Evolutionary conservation across 208 protist species (phyloP), one percentile per base, ranked within the genome.

Genomic region (Endotrypanum monterogeii): DNA sequence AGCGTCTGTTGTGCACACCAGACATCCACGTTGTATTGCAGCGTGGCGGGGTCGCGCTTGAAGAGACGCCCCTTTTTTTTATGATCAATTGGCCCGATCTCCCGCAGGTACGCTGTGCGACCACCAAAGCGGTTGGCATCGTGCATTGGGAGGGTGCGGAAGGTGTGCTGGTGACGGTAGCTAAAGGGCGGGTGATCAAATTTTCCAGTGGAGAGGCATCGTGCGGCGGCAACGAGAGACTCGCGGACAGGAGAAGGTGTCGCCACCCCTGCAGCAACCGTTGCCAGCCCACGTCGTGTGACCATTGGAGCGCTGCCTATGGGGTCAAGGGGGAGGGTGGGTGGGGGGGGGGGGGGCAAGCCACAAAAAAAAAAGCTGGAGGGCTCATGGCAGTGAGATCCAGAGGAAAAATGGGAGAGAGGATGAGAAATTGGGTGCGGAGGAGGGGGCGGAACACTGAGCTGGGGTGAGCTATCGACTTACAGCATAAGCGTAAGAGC

Each of bases 21-120:
- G 28, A 96, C 80, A 81, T 96, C 94, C 46, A 97, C 91, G 80
- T 96, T 97, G 70, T 87, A 96, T 80, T 96, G 90, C 71, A 91
- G 75, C 41, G 88, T 95, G 4, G 76, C 73, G 0, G 68, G 76
- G 61, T 97, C 89, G 41, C 87, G 85, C 84, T 97, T 97, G 75
- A 95, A 97, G 63, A 83, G 78, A 4, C 90, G 90, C 0, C 90
- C 89, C 25, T 80, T 80, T 51, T 81, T 87, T 57, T 96, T 94
- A 32, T 91, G 85, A 61, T 94, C 86, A 32, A 94, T 79, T 11
- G 91, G 91, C 7, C 90, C 91, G 60, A 94, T 96, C 73, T 95
- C 89, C 1, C 91, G 84, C 67, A 97, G 78, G 67, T 95, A 94
- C 23, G 91, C 90, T 2, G 84, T 91, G 41, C 94, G 86, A 23